Evolutionary conservation across 2,329 filamentous ascomycete species (phyloP), one percentile per base, ranked within the genome.

Genomic region (Trichoderma afroharzianum): DNA sequence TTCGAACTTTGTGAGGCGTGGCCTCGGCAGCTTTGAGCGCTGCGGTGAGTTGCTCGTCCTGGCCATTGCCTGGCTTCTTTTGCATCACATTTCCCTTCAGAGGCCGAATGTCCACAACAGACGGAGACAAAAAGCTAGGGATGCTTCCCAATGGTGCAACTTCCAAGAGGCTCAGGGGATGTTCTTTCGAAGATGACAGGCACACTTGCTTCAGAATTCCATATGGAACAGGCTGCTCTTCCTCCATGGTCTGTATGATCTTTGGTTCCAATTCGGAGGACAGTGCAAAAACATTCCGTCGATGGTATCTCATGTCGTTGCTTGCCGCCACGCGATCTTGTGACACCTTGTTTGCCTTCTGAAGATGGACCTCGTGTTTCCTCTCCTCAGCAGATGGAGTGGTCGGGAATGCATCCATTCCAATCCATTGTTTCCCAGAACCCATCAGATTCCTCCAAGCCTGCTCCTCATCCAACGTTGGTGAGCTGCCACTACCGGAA

Each of bases 1-100:
- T 15, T 24, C 32, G 57, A 53, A 43, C 61, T 55, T 69, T 73
- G 28, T 61, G 71, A 3, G 67, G 30, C 9, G 63, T 73, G 18
- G 71, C 62, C 39, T 72, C 63, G 15, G 72, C 68, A 26, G 67
- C 68, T 32, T 59, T 39, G 9, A 75, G 66, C 7, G 71, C 69
- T 4, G 72, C 70, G 15, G 39, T 68, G 7, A 76, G 30, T 11
- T 74, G 68, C 8, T 47, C 71, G 11, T 73, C 72, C 12, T 74
- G 72, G 24, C 68, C 61, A 5, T 68, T 71, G 14, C 14, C 26
- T 3, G 33, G 11, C 30, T 26, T 50, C 9, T 15, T 55, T 15
- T 21, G 39, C 24, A 11, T 36, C 18, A 43, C 26, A 7, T 33
- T 58, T 33, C 18, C 57, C 15, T 30, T 71, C 6, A 72, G 43